Percentiles rank a stretch among this genome's conserved stretches.
Evolutionary conservation across 2,329 filamentous ascomycete genomes (phyloP).

Genomic region (Claviceps paspali): DNA sequence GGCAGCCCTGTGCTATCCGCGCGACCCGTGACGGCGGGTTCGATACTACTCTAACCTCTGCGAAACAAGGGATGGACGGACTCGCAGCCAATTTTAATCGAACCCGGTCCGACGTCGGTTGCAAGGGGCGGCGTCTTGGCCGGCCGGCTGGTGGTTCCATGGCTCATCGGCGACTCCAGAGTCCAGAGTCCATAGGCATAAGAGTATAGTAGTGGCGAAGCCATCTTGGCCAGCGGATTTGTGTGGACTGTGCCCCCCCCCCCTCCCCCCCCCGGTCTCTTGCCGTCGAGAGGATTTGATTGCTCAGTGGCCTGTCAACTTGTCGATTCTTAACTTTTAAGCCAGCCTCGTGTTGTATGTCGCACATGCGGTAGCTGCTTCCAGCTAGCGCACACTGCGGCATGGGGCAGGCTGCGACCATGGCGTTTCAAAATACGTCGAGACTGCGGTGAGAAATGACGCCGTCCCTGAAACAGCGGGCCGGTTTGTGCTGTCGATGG

Average conservation of each 20-base stretch:
- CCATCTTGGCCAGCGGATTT: background rate
- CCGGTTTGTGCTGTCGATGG: background rate
- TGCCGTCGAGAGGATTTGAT: background rate
- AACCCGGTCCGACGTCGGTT: too few species aligned
- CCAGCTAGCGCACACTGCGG: conserved; percentile 4
- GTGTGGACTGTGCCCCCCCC: too few species aligned
- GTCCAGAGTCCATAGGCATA: too few species aligned
- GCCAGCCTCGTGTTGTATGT: background rate
- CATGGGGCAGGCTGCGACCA: conserved; percentile 6
- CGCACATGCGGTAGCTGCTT: background rate
- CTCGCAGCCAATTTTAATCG: conserved; percentile 4
- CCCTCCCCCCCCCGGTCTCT: conserved; percentile 1
- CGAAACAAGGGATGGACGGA: background rate
- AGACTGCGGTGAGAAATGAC: conserved; percentile 14
- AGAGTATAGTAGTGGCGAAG: background rate
- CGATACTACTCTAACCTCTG: too few species aligned
- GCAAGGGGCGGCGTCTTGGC: too few species aligned
- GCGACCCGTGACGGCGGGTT: background rate
- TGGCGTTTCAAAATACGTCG: conserved; percentile 15
- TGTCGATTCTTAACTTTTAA: too few species aligned
- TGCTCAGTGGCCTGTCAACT: background rate
- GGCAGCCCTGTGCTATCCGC: background rate
- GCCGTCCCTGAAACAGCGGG: conserved; percentile 15
- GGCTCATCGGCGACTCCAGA: conserved; percentile 7
- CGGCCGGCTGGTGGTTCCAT: too few species aligned